These are phyloP conservation scores for Microstroma glucosiphilum DNA, from an alignment of 1,284 basidiomycete species.

Conservation along the genomic window DNA sequence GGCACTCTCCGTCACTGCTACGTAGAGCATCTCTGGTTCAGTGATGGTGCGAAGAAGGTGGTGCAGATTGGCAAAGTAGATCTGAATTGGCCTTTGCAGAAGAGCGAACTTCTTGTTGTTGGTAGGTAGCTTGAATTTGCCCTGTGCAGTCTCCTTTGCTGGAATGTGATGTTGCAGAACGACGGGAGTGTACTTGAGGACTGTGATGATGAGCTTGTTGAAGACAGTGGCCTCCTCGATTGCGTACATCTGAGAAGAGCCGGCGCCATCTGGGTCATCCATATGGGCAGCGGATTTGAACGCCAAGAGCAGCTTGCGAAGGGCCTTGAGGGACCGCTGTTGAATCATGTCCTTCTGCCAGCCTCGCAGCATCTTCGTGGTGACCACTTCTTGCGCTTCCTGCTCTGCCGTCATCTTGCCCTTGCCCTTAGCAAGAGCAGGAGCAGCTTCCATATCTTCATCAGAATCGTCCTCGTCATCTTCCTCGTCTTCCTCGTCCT, in stretches of 20 bases:
- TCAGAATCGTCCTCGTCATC: slow-evolving; percentile 34
- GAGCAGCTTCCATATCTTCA: slow-evolving; percentile 20
- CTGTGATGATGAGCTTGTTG: slow-evolving; percentile 80
- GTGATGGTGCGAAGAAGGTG: slow-evolving; percentile 41
- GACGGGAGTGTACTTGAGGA: slow-evolving; percentile 84
- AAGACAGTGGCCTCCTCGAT: slow-evolving; percentile 56
- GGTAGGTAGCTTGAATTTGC: slow-evolving; percentile 53
- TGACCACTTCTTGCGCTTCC: slow-evolving; percentile 56
- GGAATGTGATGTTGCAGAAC: slow-evolving; percentile 81
- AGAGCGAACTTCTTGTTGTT: slow-evolving; percentile 55
- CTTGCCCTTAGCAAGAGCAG: slow-evolving; percentile 11
- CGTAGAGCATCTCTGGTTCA: slow-evolving; percentile 56
- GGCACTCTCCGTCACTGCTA: slow-evolving; percentile 51
- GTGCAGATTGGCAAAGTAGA: slow-evolving; percentile 52
- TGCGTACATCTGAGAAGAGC: slow-evolving; percentile 26
- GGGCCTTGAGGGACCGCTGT: slow-evolving; percentile 76
- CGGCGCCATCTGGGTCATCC: slow-evolving; percentile 27
- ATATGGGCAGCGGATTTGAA: slow-evolving; percentile 44
- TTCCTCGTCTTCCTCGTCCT: slow-evolving; percentile 50
- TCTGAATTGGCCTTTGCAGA: slow-evolving; percentile 81
- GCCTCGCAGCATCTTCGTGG: slow-evolving; percentile 65
- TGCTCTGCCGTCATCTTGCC: slow-evolving; percentile 11
- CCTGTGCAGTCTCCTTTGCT: slow-evolving; percentile 59
- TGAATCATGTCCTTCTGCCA: slow-evolving; percentile 89
- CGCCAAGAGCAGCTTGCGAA: slow-evolving; percentile 68